These are phyloP conservation scores for Suillus plorans DNA, from an alignment of 768 basidiomycete genomes.

Conservation along the genomic window DNA sequence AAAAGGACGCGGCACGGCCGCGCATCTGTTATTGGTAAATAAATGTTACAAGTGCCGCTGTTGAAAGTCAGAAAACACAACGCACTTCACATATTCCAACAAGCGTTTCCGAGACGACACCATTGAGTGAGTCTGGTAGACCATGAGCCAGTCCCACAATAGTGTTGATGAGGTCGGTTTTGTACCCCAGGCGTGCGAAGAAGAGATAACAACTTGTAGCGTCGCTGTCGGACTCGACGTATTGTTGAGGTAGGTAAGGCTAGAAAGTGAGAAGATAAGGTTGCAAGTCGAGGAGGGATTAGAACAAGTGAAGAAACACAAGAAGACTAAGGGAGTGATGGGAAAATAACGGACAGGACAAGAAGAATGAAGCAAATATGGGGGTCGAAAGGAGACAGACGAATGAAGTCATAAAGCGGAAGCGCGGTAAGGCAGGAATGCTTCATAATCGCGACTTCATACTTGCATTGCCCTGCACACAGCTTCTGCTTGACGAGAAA, in stretches of 20 bases:
- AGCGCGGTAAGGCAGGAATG: not conserved
- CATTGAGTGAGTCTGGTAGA: conserved; percentile 82
- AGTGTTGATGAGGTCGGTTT: conserved; percentile 82
- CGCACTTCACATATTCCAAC: conserved; percentile 94
- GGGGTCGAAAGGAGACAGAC: not conserved
- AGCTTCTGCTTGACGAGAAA: not conserved
- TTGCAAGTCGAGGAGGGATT: not conserved
- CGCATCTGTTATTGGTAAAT: conserved; percentile 59
- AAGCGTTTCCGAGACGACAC: conserved; percentile 76
- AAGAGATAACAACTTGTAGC: conserved; percentile 89
- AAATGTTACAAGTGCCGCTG: not conserved
- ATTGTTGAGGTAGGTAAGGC: conserved; percentile 91
- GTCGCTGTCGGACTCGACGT: conserved; percentile 85
- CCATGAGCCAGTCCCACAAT: conserved; percentile 82
- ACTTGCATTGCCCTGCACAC: not conserved
- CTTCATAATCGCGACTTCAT: not conserved
- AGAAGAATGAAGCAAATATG: not conserved
- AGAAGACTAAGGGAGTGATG: not conserved
- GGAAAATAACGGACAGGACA: not conserved
- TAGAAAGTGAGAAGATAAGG: conserved; percentile 25
- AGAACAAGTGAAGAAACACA: not conserved
- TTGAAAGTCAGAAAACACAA: not conserved
- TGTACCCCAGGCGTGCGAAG: conserved; percentile 86
- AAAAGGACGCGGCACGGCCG: conserved; percentile 76
- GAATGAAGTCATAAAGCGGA: not conserved